A percentile compares a stretch with the other conserved stretches of the same genome.
Evolutionary conservation across 176 grass and related monocot genomes (phyloP).

Genomic region (Oryza officinalis): DNA sequence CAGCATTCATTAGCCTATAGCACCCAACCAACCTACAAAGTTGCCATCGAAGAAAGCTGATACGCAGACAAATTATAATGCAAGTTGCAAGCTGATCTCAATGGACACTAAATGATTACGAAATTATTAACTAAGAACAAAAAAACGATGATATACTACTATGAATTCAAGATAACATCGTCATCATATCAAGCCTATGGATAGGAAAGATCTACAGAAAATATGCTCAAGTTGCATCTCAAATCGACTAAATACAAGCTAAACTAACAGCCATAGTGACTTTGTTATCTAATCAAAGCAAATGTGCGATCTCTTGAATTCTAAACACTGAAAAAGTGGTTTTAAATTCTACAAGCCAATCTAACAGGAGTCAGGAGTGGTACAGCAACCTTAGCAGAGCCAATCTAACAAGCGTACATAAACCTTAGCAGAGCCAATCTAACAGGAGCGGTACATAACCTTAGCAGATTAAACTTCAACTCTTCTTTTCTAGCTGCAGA

Average conservation of each 20-base stretch:
- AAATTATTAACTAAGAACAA: background rate
- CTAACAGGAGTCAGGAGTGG: conserved; percentile 21
- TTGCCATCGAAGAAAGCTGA: background rate
- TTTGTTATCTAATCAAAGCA: background rate
- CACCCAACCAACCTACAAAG: background rate
- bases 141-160: background rate
- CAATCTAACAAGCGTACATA: conserved; percentile 33
- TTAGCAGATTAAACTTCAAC: conserved; percentile 24
- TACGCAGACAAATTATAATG: background rate
- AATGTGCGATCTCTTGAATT: conserved; percentile 16
- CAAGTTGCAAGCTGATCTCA: background rate
- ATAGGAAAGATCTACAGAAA: background rate
- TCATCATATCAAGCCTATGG: background rate
- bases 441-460: conserved; percentile 32
- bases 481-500: conserved; percentile 34
- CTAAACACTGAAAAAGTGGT: conserved; percentile 31
- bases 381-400: conserved; percentile 32
- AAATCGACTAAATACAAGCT: conserved; percentile 15
- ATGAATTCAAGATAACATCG: background rate
- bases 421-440: conserved; percentile 10
- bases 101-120: background rate
- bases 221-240: background rate
- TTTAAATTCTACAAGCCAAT: conserved; percentile 40
- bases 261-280: background rate
- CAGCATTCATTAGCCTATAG: background rate